phyloP scores from a whole-genome alignment of 176 grass and related monocot genomes.

The maize (Zea mays) region DNA sequence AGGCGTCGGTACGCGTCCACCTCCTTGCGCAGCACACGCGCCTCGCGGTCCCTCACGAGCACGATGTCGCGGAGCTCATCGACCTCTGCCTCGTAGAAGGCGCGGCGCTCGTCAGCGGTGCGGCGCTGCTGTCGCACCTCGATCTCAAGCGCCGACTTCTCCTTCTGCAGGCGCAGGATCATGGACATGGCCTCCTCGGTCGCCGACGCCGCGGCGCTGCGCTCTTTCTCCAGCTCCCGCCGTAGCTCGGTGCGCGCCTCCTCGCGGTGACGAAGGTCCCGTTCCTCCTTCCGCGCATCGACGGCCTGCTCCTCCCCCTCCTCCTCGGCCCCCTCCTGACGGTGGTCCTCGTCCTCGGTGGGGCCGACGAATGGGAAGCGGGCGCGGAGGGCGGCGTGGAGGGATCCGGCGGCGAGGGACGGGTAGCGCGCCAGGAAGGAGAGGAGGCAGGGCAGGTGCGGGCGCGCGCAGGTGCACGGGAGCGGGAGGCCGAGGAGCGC shows the following conservation, averaged over 20 bases:
- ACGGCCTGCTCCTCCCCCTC: not conserved
- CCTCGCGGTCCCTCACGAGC: slow-evolving; percentile 66
- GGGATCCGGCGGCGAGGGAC: slow-evolving; percentile 14
- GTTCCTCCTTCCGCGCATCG: not conserved
- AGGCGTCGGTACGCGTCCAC: slow-evolving; percentile 61
- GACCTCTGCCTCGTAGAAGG: slow-evolving; percentile 80
- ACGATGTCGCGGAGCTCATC: slow-evolving; percentile 80
- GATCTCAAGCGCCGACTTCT: slow-evolving; percentile 76
- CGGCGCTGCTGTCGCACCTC: slow-evolving; percentile 69
- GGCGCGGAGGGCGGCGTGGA: slow-evolving; percentile 43
- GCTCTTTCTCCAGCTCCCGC: slow-evolving; percentile 82
- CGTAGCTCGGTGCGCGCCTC: slow-evolving; percentile 48
- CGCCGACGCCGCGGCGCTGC: slow-evolving; percentile 68
- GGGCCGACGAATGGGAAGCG: slow-evolving; percentile 44
- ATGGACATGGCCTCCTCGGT: slow-evolving; percentile 96
- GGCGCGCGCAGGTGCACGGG: slow-evolving; percentile 62
- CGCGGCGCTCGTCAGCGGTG: slow-evolving; percentile 63
- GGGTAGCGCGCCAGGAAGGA: slow-evolving; percentile 43
- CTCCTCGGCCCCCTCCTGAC: not conserved
- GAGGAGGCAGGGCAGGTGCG: slow-evolving; percentile 28
- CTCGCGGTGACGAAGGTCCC: slow-evolving; percentile 41
- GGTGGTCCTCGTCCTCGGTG: not conserved
- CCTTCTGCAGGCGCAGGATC: slow-evolving; percentile 93
- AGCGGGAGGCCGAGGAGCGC: slow-evolving; percentile 27
- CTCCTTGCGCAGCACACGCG: slow-evolving; percentile 58